Evolutionary conservation across 306 rosid species (phyloP).

Genomic region (Senna tora): DNA sequence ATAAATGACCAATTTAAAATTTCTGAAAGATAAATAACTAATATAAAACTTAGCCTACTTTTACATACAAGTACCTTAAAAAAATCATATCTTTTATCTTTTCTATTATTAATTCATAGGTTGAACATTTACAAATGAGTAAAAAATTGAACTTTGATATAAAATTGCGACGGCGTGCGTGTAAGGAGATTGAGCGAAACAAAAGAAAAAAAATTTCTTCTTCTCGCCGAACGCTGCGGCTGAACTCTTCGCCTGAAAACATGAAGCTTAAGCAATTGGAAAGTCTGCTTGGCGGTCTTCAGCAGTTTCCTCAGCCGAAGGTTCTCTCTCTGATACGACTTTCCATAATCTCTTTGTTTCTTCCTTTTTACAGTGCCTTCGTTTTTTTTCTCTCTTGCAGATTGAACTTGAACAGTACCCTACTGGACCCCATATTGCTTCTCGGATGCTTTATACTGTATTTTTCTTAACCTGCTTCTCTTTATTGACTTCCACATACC

Average conservation of each 20-base stretch:
- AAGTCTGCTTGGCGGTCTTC: slow-evolving; percentile 66
- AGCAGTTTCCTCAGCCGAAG: slow-evolving; percentile 84
- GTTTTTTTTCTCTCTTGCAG: slow-evolving; percentile 45
- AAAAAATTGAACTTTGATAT: too few relatives aligned
- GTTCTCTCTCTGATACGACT: slow-evolving; percentile 32
- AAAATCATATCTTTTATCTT: too few relatives aligned
- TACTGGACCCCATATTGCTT: slow-evolving; percentile 95
- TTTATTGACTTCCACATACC: slow-evolving; percentile 12
- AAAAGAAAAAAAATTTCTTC: background rate
- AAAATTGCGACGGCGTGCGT: background rate
- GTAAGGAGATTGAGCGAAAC: too few relatives aligned
- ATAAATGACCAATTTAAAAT: too few relatives aligned
- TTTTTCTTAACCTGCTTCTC: slow-evolving; percentile 14
- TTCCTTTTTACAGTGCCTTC: background rate
- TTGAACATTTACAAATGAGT: too few relatives aligned
- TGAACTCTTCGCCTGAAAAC: background rate
- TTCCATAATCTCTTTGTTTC: background rate
- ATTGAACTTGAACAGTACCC: slow-evolving; percentile 91
- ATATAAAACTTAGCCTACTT: too few relatives aligned
- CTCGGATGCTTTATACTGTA: slow-evolving; percentile 90
- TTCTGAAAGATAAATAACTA: too few relatives aligned
- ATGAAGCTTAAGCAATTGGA: slow-evolving; percentile 97
- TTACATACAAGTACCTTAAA: too few relatives aligned
- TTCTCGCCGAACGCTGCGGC: background rate
- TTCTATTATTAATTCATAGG: too few relatives aligned